Conservation (phyloP, 2,329 filamentous ascomycete genomes). For the Niveomyces coronatus region DNA sequence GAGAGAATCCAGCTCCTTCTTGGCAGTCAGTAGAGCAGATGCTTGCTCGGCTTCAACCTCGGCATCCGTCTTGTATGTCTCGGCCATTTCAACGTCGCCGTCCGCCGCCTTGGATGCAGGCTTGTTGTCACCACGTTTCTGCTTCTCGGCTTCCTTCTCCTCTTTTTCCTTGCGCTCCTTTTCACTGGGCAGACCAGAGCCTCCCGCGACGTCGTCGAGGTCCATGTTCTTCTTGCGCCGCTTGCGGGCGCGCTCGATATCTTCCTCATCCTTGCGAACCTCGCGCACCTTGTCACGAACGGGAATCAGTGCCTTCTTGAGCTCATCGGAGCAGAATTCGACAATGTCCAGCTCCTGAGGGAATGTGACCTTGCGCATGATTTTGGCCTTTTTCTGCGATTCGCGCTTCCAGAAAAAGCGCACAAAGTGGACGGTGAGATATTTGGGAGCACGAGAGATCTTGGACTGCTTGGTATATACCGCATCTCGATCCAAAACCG, state of each 20-base stretch:
- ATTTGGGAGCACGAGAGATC: conserved; percentile 85
- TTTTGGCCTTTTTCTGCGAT: conserved; percentile 97
- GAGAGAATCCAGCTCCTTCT: conserved; percentile 76
- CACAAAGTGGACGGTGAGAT: conserved; percentile 93
- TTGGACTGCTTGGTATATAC: conserved; percentile 84
- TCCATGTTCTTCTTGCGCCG: conserved; percentile 63
- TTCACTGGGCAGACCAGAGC: conserved; percentile 39
- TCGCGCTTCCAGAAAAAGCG: conserved; percentile 97
- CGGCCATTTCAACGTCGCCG: conserved; percentile 64
- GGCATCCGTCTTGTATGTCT: conserved; percentile 84
- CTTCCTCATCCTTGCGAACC: conserved; percentile 87
- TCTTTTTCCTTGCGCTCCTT: conserved; percentile 42
- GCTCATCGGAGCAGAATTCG: conserved; percentile 89
- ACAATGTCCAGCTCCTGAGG: conserved; percentile 85
- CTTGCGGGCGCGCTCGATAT: conserved; percentile 85
- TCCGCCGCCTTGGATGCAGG: conserved; percentile 31
- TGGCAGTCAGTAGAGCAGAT: conserved; percentile 63
- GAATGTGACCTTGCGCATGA: conserved; percentile 97
- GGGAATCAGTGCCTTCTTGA: conserved; percentile 73
- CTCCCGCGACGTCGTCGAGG: conserved; percentile 36
- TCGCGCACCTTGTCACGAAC: conserved; percentile 96
- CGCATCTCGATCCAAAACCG: conserved; percentile 65
- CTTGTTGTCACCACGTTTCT: conserved; percentile 29
- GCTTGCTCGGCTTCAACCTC: conserved; percentile 81
- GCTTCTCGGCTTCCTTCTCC: conserved; percentile 35